A percentile compares a stretch with the other conserved stretches of the same genome.
phyloP scores from a whole-genome alignment of 2,329 filamentous ascomycete genomes.

The Colletotrichum siamense region DNA sequence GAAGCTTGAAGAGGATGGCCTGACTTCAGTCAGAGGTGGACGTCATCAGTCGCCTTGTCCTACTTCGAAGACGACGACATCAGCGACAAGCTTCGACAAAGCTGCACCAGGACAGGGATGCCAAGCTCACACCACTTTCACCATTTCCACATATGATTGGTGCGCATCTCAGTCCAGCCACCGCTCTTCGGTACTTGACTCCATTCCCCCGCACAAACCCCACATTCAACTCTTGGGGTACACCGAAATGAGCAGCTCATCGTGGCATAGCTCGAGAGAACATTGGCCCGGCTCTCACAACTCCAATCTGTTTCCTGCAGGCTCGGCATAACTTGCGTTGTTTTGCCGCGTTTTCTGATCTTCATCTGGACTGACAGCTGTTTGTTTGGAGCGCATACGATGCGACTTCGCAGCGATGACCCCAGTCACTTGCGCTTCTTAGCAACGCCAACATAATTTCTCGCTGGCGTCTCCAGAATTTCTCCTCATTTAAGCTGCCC shows the following conservation, averaged over 20 bases:
- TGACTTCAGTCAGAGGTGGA: background rate
- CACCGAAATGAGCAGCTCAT: background rate
- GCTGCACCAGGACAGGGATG: background rate
- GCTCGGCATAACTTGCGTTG: background rate
- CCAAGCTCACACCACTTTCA: background rate
- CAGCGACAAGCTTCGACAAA: background rate
- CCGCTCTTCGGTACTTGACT: background rate
- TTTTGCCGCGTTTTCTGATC: background rate
- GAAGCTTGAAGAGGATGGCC: too few species aligned
- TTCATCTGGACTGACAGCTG: too few species aligned
- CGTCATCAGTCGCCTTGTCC: background rate
- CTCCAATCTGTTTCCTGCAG: background rate
- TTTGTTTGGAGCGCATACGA: conserved; percentile 18
- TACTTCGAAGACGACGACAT: background rate
- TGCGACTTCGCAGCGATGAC: background rate
- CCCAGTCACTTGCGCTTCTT: background rate
- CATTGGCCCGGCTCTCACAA: conserved; percentile 10
- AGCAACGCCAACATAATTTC: background rate
- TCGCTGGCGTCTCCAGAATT: background rate
- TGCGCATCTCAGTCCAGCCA: conserved; percentile 2
- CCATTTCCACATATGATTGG: background rate
- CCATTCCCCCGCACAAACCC: conserved; percentile 12
- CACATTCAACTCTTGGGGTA: background rate
- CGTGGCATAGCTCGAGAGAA: conserved; percentile 3
- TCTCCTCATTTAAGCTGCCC: background rate